Evolutionary conservation across 495 filamentous ascomycete genomes (phyloP).

Genomic region (Xylaria cubensis): DNA sequence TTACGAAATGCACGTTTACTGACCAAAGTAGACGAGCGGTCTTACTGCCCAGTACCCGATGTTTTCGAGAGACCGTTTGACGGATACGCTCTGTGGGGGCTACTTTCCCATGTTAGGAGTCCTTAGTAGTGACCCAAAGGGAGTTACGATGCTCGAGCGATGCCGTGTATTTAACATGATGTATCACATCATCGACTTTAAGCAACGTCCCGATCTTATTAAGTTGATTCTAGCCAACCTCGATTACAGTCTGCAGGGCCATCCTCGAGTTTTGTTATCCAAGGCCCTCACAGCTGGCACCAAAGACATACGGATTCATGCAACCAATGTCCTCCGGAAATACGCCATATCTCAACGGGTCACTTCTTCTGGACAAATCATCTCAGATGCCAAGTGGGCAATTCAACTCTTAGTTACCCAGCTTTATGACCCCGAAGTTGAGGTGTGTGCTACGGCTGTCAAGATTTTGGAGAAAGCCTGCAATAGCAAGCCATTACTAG

Average conservation of each 20-base stretch:
- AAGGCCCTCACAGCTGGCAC: slow-evolving; percentile 91
- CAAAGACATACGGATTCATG: slow-evolving; percentile 87
- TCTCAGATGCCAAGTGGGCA: slow-evolving; percentile 81
- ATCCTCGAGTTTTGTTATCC: slow-evolving; percentile 88
- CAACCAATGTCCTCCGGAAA: slow-evolving; percentile 82
- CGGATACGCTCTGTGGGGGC: slow-evolving; percentile 83
- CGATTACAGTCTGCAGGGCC: slow-evolving; percentile 84
- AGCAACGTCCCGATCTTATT: slow-evolving; percentile 87
- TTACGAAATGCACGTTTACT: slow-evolving; percentile 22
- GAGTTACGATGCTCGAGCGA: slow-evolving; percentile 87
- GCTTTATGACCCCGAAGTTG: slow-evolving; percentile 94
- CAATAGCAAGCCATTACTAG: slow-evolving; percentile 85
- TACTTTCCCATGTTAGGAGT: slow-evolving; percentile 94
- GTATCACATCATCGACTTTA: slow-evolving; percentile 94
- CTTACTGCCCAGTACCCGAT: slow-evolving; percentile 86
- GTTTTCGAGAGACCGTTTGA: slow-evolving; percentile 82
- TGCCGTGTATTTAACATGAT: slow-evolving; percentile 99
- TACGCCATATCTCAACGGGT: slow-evolving; percentile 67
- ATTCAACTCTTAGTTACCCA: slow-evolving; percentile 96
- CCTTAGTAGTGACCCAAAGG: slow-evolving; percentile 78
- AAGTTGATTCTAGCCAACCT: slow-evolving; percentile 86
- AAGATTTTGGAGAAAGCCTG: slow-evolving; percentile 98
- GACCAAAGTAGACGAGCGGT: slow-evolving; percentile 72
- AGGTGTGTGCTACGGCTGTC: slow-evolving; percentile 93
- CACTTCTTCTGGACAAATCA: slow-evolving; percentile 45